phyloP scores from a whole-genome alignment of 129 eudicot species.

The Helichrysum umbraculigerum region DNA sequence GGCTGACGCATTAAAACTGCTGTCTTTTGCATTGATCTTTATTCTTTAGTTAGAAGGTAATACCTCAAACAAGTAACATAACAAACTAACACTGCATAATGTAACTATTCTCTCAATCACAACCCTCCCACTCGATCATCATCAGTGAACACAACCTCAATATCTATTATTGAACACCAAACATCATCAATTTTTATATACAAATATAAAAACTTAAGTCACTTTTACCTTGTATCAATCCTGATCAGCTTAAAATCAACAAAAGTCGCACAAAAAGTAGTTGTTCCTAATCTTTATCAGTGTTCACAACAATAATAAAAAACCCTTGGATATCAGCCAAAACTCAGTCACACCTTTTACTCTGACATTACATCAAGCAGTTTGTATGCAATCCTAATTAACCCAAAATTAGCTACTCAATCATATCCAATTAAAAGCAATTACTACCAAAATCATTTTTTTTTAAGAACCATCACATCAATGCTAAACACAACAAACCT shows the following conservation, averaged over 20 bases:
- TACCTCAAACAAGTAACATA: neutral
- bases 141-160: neutral
- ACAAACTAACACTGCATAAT: neutral
- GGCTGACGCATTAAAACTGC: neutral
- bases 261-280: neutral
- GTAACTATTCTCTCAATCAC: neutral
- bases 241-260: neutral
- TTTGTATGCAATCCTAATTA: neutral
- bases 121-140: too few relatives aligned
- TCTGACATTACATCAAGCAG: neutral
- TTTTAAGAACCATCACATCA: neutral
- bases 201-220: too few relatives aligned
- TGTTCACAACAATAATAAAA: too few relatives aligned
- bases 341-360: neutral
- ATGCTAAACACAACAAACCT: neutral
- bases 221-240: too few relatives aligned
- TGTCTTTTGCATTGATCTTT: neutral
- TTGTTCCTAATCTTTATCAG: neutral
- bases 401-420: neutral
- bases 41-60: neutral
- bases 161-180: too few relatives aligned
- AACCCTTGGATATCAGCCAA: neutral
- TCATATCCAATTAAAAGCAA: too few relatives aligned
- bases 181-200: too few relatives aligned
- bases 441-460: neutral